Conservation (phyloP, 208 protist species). For the Trichomonas gallinae region DNA sequence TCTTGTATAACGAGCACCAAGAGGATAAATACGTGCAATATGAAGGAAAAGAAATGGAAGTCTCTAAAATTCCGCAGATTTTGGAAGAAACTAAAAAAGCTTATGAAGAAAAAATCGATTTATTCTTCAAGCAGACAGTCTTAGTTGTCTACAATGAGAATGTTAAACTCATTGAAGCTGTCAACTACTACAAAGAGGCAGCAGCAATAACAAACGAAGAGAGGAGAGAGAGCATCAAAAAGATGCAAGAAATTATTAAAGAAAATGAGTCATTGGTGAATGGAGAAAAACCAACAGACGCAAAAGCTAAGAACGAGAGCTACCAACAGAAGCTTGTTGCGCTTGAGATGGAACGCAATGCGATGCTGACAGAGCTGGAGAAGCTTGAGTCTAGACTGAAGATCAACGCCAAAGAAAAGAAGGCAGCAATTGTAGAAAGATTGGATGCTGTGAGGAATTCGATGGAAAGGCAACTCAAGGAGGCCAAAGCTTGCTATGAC, state of each 20-base stretch:
- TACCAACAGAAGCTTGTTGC: not conserved
- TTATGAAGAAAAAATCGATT: not conserved
- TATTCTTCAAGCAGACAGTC: not conserved
- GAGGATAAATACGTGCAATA: not conserved
- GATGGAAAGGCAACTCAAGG: not conserved
- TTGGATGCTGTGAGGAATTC: not conserved
- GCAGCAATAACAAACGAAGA: not conserved
- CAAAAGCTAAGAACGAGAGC: not conserved
- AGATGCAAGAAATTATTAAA: not conserved
- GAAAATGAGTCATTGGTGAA: not conserved
- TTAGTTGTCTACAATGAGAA: not conserved
- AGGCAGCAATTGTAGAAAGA: not conserved
- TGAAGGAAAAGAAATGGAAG: not conserved
- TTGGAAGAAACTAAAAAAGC: not conserved
- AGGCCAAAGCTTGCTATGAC: not conserved
- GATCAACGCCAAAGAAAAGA: not conserved
- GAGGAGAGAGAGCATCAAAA: not conserved
- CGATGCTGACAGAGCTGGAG: not conserved
- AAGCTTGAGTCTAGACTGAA: not conserved
- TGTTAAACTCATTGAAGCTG: not conserved
- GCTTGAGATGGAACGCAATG: not conserved
- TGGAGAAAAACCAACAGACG: not conserved
- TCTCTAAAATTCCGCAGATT: not conserved
- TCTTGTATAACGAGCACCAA: not conserved
- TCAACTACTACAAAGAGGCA: not conserved